Evolutionary conservation across 139 green algal species (phyloP).

Genomic region (Desmodesmus armatus): DNA sequence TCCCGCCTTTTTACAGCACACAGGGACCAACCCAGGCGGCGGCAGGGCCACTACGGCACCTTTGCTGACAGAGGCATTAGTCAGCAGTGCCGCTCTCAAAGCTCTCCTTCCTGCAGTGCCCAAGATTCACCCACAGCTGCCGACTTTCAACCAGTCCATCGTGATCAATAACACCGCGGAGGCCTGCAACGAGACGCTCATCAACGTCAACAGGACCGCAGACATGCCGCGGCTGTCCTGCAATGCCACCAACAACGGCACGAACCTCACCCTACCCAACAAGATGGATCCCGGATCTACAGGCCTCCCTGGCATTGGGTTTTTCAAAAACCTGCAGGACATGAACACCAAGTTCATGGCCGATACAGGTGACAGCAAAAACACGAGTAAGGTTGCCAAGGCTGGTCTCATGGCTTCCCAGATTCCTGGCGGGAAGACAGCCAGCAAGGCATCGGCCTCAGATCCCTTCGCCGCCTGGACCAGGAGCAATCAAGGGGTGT

Average conservation of each 20-base stretch:
- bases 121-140: slow-evolving; percentile 19
- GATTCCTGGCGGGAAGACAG: not conserved
- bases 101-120: slow-evolving; percentile 26
- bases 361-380: not conserved
- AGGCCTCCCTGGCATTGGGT: not conserved
- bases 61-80: not conserved
- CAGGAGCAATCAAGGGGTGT: no score
- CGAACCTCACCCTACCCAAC: not conserved
- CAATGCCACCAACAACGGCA: not conserved
- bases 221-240: not conserved
- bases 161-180: not conserved
- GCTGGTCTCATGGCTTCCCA: not conserved
- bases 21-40: not conserved
- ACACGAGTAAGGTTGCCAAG: not conserved
- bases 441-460: not conserved
- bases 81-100: slow-evolving; percentile 24
- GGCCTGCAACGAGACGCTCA: slow-evolving; percentile 4
- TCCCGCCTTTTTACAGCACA: not conserved
- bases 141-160: slow-evolving; percentile 16
- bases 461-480: no score
- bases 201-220: slow-evolving; percentile 8
- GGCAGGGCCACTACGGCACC: not conserved
- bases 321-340: slow-evolving; percentile 24
- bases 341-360: slow-evolving; percentile 17
- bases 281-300: no score